These are phyloP conservation scores for Somion occarium DNA, from an alignment of 1,284 basidiomycete species.

Conservation along the genomic window DNA sequence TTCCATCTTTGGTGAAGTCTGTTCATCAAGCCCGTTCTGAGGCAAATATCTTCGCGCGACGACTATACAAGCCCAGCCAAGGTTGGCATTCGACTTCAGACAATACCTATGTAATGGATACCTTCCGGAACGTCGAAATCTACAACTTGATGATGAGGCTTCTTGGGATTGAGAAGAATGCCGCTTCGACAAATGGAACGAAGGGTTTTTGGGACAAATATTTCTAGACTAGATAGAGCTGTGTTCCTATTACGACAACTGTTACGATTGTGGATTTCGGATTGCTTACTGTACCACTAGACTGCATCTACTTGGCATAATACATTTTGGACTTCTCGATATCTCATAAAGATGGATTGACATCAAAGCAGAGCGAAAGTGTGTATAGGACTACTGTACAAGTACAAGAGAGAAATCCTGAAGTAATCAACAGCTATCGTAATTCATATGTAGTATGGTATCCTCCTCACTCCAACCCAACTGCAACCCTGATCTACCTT, in stretches of 20 bases:
- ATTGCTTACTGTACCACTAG: not conserved
- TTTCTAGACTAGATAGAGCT: constrained; percentile 34
- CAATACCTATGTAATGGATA: constrained; percentile 69
- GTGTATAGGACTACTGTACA: not conserved
- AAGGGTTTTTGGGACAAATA: constrained; percentile 77
- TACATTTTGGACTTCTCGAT: not conserved
- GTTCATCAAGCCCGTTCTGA: constrained; percentile 31
- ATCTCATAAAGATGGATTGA: not conserved
- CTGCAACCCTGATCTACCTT: not conserved
- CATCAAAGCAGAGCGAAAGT: not conserved
- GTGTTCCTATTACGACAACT: not conserved
- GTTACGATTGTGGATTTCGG: not conserved
- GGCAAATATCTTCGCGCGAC: constrained; percentile 21
- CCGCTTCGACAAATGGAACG: constrained; percentile 74
- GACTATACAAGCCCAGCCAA: constrained; percentile 35
- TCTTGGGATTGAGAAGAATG: constrained; percentile 55
- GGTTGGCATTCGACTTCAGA: constrained; percentile 65
- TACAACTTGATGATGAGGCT: constrained; percentile 80
- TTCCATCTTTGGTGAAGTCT: constrained; percentile 63
- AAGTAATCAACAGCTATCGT: not conserved
- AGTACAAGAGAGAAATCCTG: not conserved
- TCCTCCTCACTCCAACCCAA: not conserved
- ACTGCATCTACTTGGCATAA: not conserved
- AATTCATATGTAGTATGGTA: not conserved
- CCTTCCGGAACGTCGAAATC: constrained; percentile 81